Evolutionary conservation across 176 grass and related monocot species (phyloP).

Genomic region (Oryza punctata): DNA sequence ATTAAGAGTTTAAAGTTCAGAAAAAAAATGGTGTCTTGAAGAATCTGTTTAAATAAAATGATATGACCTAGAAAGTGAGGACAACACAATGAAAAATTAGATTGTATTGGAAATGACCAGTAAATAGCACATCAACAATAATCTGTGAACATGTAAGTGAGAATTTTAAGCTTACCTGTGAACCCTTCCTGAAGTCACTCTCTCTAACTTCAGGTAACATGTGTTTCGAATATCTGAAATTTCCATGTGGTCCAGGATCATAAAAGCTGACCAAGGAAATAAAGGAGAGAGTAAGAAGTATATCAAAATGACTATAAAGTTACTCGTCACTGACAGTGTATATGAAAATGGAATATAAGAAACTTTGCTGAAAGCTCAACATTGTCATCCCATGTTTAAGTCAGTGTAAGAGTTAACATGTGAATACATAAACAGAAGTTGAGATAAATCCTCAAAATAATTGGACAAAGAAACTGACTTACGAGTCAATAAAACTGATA

Average conservation of each 20-base stretch:
- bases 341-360: not conserved
- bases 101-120: not conserved
- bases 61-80: not conserved
- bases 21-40: not conserved
- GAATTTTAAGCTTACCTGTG: conserved; percentile 67
- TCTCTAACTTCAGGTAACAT: conserved; percentile 87
- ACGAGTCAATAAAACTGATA: conserved; percentile 93
- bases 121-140: not conserved
- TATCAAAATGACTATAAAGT: not conserved
- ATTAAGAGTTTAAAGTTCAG: not conserved
- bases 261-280: conserved; percentile 62
- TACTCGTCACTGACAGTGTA: not conserved
- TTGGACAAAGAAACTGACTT: conserved; percentile 31
- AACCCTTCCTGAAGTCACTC: conserved; percentile 87
- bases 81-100: not conserved
- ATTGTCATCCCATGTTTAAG: not conserved
- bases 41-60: not conserved
- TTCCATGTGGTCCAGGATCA: conserved; percentile 96
- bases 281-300: conserved; percentile 35
- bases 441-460: not conserved
- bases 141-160: not conserved
- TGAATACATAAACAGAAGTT: not conserved
- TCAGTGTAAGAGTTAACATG: not conserved
- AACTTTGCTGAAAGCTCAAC: not conserved
- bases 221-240: conserved; percentile 84